Conservation (phyloP, 108 stramenopile species). For the Discostella pseudostelligera region DNA sequence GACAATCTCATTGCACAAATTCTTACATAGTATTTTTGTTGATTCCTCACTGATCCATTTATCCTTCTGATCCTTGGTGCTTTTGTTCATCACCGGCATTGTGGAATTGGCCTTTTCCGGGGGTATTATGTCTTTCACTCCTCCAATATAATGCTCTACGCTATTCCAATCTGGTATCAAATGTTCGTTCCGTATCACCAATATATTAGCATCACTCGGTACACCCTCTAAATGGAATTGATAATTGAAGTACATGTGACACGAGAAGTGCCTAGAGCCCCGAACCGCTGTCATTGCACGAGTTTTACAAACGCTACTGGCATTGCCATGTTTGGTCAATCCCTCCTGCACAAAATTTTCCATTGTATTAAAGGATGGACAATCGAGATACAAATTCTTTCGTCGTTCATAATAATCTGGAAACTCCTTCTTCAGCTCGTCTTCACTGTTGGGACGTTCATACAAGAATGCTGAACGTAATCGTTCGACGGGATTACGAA, state of each 20-base stretch:
- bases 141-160: constrained; percentile 29
- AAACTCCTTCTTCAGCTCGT: constrained; percentile 7
- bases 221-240: constrained; percentile 45
- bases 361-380: constrained; percentile 30
- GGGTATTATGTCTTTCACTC: constrained; percentile 22
- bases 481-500: constrained; percentile 27
- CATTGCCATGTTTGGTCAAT: constrained; percentile 18
- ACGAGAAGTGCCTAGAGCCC: constrained; percentile 17
- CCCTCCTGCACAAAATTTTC: constrained; percentile 29
- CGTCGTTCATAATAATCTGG: constrained; percentile 19
- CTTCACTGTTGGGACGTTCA: constrained; percentile 25
- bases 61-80: constrained; percentile 7
- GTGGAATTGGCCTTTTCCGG: constrained; percentile 4
- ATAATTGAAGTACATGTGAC: constrained; percentile 42
- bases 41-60: constrained; percentile 23
- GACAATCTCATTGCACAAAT: constrained; percentile 36
- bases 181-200: constrained; percentile 41
- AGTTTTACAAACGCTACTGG: constrained; percentile 17
- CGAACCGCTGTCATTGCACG: constrained; percentile 16
- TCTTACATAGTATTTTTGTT: constrained; percentile 12
- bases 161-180: constrained; percentile 29
- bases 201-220: constrained; percentile 17
- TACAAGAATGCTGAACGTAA: constrained; percentile 25
- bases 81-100: not conserved
- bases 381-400: constrained; percentile 23